phyloP scores from a whole-genome alignment of 2,329 filamentous ascomycete genomes.

The Talaromyces sp. region DNA sequence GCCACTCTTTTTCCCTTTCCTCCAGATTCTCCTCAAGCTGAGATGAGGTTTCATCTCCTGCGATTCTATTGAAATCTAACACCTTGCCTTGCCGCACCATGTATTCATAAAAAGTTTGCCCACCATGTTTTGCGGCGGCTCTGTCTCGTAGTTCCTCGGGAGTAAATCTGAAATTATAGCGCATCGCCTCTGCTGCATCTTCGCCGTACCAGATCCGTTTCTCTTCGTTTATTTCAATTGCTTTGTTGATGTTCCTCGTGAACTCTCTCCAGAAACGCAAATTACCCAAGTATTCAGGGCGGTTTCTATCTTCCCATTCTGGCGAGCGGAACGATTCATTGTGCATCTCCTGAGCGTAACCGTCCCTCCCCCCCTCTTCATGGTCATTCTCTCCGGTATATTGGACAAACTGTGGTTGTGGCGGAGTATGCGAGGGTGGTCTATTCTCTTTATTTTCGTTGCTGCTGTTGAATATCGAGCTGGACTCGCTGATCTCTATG shows the following conservation, averaged over 20 bases:
- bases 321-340: too few species aligned
- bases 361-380: neutral
- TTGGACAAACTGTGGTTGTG: neutral
- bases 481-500: neutral
- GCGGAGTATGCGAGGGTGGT: neutral
- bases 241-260: neutral
- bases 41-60: neutral
- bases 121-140: neutral
- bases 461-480: neutral
- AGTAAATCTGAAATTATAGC: neutral
- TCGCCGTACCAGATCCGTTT: neutral
- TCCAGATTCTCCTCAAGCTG: neutral
- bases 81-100: neutral
- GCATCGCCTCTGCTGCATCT: neutral
- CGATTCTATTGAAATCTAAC: neutral
- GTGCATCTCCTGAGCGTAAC: neutral
- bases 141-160: neutral
- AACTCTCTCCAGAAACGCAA: too few species aligned
- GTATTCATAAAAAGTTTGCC: neutral
- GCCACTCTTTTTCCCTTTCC: neutral
- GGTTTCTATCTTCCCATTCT: neutral
- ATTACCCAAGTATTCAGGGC: neutral
- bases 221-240: neutral
- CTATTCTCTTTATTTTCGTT: neutral
- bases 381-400: neutral